Evolutionary conservation across 352 stramenopile genomes (phyloP), one percentile per base, ranked within the genome.

Genomic region (Globisporangium nodosum): DNA sequence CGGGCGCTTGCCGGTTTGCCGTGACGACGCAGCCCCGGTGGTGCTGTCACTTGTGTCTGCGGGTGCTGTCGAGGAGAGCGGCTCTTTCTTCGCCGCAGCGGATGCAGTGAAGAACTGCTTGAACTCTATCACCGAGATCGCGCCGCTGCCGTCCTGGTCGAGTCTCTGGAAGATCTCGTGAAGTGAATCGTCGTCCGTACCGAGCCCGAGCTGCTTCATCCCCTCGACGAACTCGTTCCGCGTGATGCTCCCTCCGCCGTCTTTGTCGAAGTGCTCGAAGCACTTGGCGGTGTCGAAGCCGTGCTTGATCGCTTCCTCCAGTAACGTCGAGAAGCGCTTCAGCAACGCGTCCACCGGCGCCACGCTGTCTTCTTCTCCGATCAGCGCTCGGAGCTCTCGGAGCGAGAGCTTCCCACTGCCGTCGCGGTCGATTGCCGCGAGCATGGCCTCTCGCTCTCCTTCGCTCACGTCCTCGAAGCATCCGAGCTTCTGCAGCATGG

Each of bases 191-290:
- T 39, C 55, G 1, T 73, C 54, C 4, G 48, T 56, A 15, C 52
- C 61, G 40, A 93, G 60, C 0, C 70, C 77, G 16, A 94, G 60
- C 48, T 87, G 76, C 16, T 58, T 55, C 66, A 94, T 85, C 5
- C 66, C 73, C 5, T 61, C 52, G 18, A 74, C 49, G 24, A 96
- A 92, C 57, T 92, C 86, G 12, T 70, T 60, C 27, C 71, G 66
- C 3, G 71, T 84, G 49, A 96, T 80, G 2, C 63, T 73, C 3
- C 81, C 78, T 18, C 82, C 85, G 5, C 69, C 64, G 61, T 96
- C 80, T 53, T 89, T 92, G 64, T 96, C 87, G 61, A 96, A 96
- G 50, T 96, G 87, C 0, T 50, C 45, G 51, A 93, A 93, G 54
- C 81, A 90, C n/a, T 69, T 68, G 1, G 76, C 64, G 7, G 88